Evolutionary conservation across 495 filamentous ascomycete genomes (phyloP), one percentile per base, ranked within the genome.

Genomic region (Neurospora discreta): DNA sequence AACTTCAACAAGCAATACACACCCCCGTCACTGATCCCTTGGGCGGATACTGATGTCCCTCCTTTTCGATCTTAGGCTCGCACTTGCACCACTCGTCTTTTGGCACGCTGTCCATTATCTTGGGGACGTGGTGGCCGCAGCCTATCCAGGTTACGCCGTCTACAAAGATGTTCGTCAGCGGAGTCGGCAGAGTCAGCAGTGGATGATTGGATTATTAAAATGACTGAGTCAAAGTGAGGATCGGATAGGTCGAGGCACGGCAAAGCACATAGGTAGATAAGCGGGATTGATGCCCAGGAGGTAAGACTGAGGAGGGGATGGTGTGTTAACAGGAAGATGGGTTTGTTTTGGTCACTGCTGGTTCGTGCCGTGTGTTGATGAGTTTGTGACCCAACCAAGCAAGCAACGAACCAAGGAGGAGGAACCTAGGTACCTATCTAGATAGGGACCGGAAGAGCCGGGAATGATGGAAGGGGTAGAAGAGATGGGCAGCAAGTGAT

Each of bases 101-200:
- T 3, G 89, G 85, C 33, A 92, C 78, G 0, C 77, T 69, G 77
- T 91, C 90, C 83, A 94, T 87, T 13, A 93, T 90, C 2, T 75
- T 79, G 18, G 90, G 85, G 68, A 94, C 85, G 75, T 94, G 91
- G 38, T 44, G 78, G 52, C 91, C 91, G 81, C 92, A 94, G 71
- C 91, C 91, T 74, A 80, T 85, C 91, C 91, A 94, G 68, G 89
- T 87, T 71, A 81, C 78, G 73, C 92, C 90, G 70, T 86, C 91
- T 93, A 70, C n/a, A 5, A 1, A 6, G 10, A 58, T 15, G 18
- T 7, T 6, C 38, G 16, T 39, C 38, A 70, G 23, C 36, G 5
- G 20, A 52, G 20, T 52, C 44, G 11, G 44, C 43, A 52, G 44
- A 52, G 44, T 43, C 18, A 3, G 42, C 18, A 44, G 18, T n/a